phyloP scores from a whole-genome alignment of 306 rosid species.

The Sphenostylis stenocarpa region DNA sequence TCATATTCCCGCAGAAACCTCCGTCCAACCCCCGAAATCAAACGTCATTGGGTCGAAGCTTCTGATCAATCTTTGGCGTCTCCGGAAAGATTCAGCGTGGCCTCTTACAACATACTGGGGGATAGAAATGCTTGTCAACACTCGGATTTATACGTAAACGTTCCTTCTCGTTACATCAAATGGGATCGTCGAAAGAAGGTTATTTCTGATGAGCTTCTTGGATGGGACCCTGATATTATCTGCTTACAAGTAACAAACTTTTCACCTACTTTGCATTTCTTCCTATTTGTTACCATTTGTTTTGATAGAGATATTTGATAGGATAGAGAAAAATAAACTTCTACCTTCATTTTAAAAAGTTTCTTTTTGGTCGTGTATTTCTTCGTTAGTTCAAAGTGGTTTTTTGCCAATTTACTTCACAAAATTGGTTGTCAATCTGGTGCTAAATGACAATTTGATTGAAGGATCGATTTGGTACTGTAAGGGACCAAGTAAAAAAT shows the following conservation, averaged over 20 bases:
- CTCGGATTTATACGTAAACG: conserved; percentile 61
- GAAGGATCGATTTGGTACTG: neutral
- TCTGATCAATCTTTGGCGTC: conserved; percentile 50
- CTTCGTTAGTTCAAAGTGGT: neutral
- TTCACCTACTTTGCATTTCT: neutral
- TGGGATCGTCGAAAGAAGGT: conserved; percentile 68
- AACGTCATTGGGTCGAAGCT: conserved; percentile 70
- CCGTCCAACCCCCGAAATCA: conserved; percentile 32
- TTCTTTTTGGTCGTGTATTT: neutral
- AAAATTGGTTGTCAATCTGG: neutral
- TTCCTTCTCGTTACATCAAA: conserved; percentile 58
- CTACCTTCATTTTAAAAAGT: neutral
- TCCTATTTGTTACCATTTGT: too few species aligned
- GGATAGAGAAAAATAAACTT: too few species aligned
- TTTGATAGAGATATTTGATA: too few species aligned
- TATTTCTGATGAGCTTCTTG: conserved; percentile 63
- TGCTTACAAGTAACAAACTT: conserved; percentile 71
- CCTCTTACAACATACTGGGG: conserved; percentile 73
- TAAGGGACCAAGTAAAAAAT: neutral
- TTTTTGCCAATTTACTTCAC: too few species aligned
- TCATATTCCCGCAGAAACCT: conserved; percentile 6
- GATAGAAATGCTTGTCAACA: conserved; percentile 70
- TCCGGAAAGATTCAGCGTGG: conserved; percentile 67
- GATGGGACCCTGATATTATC: conserved; percentile 68
- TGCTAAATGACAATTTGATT: neutral